phyloP scores from a whole-genome alignment of 345 rosid species.

The Dipteronia sinensis region DNA sequence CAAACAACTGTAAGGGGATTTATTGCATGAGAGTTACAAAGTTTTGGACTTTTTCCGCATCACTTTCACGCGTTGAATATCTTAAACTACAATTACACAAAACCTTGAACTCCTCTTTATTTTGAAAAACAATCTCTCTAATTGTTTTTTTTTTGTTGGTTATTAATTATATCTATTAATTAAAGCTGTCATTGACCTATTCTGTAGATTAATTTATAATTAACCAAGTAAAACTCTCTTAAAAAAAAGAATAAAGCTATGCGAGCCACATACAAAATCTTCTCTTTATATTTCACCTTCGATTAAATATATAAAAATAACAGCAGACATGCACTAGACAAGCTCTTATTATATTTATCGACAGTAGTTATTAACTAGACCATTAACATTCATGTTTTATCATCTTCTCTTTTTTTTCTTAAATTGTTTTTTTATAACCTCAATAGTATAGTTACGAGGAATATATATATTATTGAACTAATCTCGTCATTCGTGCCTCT shows the following conservation, averaged over 20 bases:
- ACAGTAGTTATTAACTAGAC: neutral
- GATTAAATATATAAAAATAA: neutral
- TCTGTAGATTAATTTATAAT: neutral
- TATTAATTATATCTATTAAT: too few relatives aligned
- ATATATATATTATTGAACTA: too few relatives aligned
- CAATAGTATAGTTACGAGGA: too few relatives aligned
- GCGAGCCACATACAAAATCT: neutral
- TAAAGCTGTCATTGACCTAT: neutral
- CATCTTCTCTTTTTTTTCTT: too few relatives aligned
- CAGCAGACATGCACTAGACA: neutral
- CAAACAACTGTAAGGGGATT: neutral
- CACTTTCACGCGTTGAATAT: neutral
- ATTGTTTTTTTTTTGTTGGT: neutral
- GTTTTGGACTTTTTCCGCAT: neutral
- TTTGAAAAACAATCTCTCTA: neutral
- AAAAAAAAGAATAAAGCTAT: neutral
- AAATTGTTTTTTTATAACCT: too few relatives aligned
- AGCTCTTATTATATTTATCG: neutral
- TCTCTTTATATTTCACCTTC: neutral
- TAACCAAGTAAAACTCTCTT: neutral
- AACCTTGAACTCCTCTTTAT: neutral
- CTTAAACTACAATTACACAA: neutral
- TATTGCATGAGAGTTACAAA: too few relatives aligned
- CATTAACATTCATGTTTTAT: too few relatives aligned
- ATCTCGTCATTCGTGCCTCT: too few relatives aligned